Conservation (phyloP, 331 rosid species). For the Telfairia occidentalis region DNA sequence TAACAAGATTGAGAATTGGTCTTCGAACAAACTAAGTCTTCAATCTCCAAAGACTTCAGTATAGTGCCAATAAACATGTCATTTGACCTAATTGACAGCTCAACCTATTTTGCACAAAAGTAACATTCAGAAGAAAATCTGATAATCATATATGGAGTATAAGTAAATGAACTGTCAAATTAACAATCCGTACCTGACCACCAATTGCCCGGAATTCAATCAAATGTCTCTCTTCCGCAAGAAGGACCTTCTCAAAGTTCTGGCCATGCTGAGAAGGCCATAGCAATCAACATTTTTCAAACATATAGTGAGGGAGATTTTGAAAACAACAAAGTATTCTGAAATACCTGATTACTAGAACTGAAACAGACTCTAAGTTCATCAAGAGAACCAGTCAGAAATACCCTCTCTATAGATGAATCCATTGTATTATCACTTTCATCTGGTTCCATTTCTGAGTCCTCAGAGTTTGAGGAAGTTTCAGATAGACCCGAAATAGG, state of each 20-base stretch:
- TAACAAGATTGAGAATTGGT: conserved; percentile 43
- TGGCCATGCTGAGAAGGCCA: conserved; percentile 44
- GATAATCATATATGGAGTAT: conserved; percentile 8
- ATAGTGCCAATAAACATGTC: conserved; percentile 80
- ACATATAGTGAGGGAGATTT: background rate
- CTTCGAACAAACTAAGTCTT: conserved; percentile 60
- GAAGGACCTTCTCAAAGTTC: conserved; percentile 66
- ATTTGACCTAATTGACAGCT: conserved; percentile 57
- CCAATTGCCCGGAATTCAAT: conserved; percentile 96
- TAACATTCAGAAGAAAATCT: conserved; percentile 17
- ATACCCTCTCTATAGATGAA: conserved; percentile 46
- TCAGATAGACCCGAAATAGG: conserved; percentile 70
- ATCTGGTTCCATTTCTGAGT: conserved; percentile 42
- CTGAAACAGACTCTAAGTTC: conserved; percentile 81
- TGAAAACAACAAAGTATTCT: background rate
- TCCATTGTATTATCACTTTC: conserved; percentile 25
- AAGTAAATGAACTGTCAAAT: background rate
- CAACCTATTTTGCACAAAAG: conserved; percentile 49
- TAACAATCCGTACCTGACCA: conserved; percentile 51
- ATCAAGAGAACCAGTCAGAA: conserved; percentile 86
- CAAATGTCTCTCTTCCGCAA: conserved; percentile 54
- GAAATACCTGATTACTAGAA: conserved; percentile 59
- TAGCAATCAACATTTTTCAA: conserved; percentile 2
- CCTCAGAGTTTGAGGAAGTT: conserved; percentile 70
- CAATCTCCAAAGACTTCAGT: conserved; percentile 88